phyloP scores from a whole-genome alignment of 2,329 filamentous ascomycete genomes.

The Cladosporium sp. region DNA sequence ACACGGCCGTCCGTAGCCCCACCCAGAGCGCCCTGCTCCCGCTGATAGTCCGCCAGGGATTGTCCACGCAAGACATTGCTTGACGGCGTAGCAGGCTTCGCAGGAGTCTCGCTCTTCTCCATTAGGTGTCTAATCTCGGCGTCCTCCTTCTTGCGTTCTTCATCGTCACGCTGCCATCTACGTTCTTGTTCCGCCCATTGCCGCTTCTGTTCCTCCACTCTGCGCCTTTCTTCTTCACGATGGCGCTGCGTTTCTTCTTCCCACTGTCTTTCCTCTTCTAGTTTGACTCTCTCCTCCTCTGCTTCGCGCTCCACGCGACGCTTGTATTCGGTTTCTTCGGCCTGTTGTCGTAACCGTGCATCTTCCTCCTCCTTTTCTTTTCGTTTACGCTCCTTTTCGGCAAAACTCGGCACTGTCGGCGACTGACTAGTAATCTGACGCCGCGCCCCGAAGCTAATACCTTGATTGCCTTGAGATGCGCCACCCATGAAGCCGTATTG shows the following conservation, averaged over 20 bases:
- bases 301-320: slow-evolving; percentile 47
- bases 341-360: slow-evolving; percentile 44
- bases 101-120: slow-evolving; percentile 59
- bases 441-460: slow-evolving; percentile 84
- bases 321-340: slow-evolving; percentile 50
- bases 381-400: slow-evolving; percentile 73
- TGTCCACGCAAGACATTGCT: slow-evolving; percentile 67
- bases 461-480: slow-evolving; percentile 90
- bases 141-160: slow-evolving; percentile 66
- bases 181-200: slow-evolving; percentile 73
- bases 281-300: slow-evolving; percentile 58
- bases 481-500: slow-evolving; percentile 99
- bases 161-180: slow-evolving; percentile 72
- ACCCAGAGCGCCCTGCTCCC: slow-evolving; percentile 51
- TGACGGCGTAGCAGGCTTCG: slow-evolving; percentile 38
- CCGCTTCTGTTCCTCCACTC: slow-evolving; percentile 63
- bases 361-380: slow-evolving; percentile 54
- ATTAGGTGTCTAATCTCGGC: slow-evolving; percentile 61
- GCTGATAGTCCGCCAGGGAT: slow-evolving; percentile 80
- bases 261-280: slow-evolving; percentile 63
- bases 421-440: slow-evolving; percentile 85
- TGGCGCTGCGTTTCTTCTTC: slow-evolving; percentile 59
- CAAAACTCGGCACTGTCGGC: slow-evolving; percentile 72
- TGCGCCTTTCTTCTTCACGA: slow-evolving; percentile 55
- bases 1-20: slow-evolving; percentile 34